phyloP scores from a whole-genome alignment of 2,329 filamentous ascomycete species.

The Thelonectria blattea region DNA sequence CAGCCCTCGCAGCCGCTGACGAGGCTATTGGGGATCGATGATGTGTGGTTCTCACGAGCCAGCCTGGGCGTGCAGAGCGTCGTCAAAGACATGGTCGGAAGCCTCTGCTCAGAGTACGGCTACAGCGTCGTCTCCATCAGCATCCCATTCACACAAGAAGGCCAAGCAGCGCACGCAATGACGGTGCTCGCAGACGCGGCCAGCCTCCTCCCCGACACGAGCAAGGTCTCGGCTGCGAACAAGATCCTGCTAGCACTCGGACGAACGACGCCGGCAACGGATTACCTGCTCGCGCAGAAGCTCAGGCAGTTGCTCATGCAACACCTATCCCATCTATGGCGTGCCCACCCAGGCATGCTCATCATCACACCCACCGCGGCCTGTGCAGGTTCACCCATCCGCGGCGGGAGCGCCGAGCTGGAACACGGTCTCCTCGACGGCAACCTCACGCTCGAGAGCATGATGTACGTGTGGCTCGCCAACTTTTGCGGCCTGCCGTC shows the following conservation, averaged over 20 bases:
- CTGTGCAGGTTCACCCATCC: conserved; percentile 54
- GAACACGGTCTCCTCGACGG: conserved; percentile 43
- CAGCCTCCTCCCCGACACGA: conserved; percentile 52
- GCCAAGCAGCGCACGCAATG: conserved; percentile 74
- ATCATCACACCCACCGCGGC: conserved; percentile 72
- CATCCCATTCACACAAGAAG: conserved; percentile 65
- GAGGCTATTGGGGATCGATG: conserved; percentile 67
- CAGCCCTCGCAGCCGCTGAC: conserved; percentile 30
- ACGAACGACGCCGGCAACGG: conserved; percentile 65
- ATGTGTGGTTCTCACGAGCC: conserved; percentile 64
- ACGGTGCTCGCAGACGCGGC: conserved; percentile 72
- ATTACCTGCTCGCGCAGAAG: conserved; percentile 73
- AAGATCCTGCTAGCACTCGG: conserved; percentile 70
- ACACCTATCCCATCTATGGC: conserved; percentile 72
- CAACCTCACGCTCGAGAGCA: conserved; percentile 52
- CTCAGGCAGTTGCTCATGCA: conserved; percentile 72
- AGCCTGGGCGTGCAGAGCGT: conserved; percentile 50
- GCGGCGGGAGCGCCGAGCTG: conserved; percentile 22
- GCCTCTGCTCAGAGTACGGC: conserved; percentile 57
- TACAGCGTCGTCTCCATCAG: conserved; percentile 62
- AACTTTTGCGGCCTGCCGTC: conserved; percentile 57
- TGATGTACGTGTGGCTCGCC: conserved; percentile 58
- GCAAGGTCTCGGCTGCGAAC: conserved; percentile 64
- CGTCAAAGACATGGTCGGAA: conserved; percentile 53
- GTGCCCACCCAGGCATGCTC: conserved; percentile 69